A percentile compares a stretch with the other conserved stretches of the same genome.
These are phyloP conservation scores for Arxiozyma bovina DNA, from an alignment of 1,139 yeast genomes.

Conservation along the genomic window DNA sequence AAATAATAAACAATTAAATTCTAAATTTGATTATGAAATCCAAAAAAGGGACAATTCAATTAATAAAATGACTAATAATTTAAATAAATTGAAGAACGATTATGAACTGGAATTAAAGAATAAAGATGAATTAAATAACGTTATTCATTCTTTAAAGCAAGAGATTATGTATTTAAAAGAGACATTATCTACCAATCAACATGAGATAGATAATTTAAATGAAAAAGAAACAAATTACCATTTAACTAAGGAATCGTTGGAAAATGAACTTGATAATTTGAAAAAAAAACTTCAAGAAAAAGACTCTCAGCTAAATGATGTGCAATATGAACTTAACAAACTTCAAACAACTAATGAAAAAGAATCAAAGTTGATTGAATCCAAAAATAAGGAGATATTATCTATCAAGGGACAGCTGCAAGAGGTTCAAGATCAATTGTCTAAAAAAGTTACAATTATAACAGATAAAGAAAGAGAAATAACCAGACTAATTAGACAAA, in stretches of 20 bases:
- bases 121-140: not conserved
- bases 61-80: not conserved
- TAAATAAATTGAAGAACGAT: not conserved
- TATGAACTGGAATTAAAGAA: not conserved
- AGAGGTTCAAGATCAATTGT: not conserved
- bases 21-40: not conserved
- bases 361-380: not conserved
- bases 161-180: not conserved
- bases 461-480: conserved; percentile 1
- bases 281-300: not conserved
- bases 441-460: not conserved
- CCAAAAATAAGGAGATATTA: not conserved
- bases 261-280: not conserved
- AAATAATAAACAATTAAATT: not conserved
- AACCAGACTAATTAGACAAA: conserved; percentile 3
- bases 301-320: not conserved
- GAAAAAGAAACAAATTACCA: not conserved
- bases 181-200: not conserved
- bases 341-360: not conserved
- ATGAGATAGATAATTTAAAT: not conserved
- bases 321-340: not conserved
- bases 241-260: not conserved
- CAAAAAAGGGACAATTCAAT: not conserved
- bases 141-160: not conserved
- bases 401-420: conserved; percentile 3